Conservation (phyloP, 2,329 filamentous ascomycete genomes). For the Xylariaceae sp. region DNA sequence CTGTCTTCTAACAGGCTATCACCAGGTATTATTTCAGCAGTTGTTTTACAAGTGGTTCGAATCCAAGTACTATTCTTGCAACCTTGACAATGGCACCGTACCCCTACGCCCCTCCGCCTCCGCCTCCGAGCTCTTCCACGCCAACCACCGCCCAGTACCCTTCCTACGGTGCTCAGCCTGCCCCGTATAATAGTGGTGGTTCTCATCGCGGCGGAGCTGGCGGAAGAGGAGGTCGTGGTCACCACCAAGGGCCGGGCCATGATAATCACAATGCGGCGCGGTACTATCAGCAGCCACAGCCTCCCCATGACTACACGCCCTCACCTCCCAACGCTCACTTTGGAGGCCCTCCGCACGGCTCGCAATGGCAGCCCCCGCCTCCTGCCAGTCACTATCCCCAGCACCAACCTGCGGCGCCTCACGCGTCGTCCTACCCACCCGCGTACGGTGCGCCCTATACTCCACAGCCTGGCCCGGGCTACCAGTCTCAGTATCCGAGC, state of each 20-base stretch:
- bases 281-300: conserved; percentile 29
- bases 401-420: conserved; percentile 28
- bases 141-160: conserved; percentile 32
- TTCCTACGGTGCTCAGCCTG: conserved; percentile 38
- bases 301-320: conserved; percentile 24
- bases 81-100: conserved; percentile 28
- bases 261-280: conserved; percentile 25
- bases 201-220: conserved; percentile 21
- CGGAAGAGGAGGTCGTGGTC: conserved; percentile 23
- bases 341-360: conserved; percentile 25
- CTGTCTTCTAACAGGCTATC: too few species aligned
- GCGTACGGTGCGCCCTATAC: conserved; percentile 44
- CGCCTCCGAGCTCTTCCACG: conserved; percentile 29
- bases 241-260: conserved; percentile 24
- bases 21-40: too few species aligned
- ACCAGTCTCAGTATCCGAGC: conserved; percentile 39
- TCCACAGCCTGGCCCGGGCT: conserved; percentile 35
- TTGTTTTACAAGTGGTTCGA: too few species aligned
- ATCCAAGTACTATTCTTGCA: not conserved
- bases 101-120: conserved; percentile 28
- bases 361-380: conserved; percentile 34
- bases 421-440: conserved; percentile 40
- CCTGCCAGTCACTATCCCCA: conserved; percentile 27
- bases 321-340: conserved; percentile 25
- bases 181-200: conserved; percentile 21